Conservation (phyloP, 1,284 basidiomycete genomes). For the Fomes fomentarius region DNA sequence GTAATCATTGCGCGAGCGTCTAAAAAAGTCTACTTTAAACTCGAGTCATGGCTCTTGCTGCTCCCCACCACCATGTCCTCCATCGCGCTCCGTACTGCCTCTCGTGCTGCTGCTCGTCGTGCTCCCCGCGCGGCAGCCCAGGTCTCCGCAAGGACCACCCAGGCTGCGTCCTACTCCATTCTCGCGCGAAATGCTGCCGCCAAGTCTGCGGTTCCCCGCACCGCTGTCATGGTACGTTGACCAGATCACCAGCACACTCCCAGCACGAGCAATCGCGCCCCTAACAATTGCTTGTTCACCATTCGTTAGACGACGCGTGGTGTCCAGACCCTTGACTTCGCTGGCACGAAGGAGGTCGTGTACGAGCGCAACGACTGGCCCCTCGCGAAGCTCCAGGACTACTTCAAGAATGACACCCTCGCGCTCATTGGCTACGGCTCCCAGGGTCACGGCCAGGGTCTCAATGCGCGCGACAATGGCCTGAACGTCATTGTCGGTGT, state of each 20-base stretch:
- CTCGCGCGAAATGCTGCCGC: conserved; percentile 57
- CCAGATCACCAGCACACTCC: too few species aligned
- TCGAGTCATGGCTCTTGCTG: conserved; percentile 16
- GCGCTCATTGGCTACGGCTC: conserved; percentile 99
- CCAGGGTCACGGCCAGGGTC: conserved; percentile 98
- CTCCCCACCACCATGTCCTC: conserved; percentile 54
- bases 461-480: conserved; percentile 99
- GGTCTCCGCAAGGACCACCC: conserved; percentile 46
- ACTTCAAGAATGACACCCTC: conserved; percentile 99
- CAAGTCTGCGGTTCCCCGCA: conserved; percentile 34
- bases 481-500: conserved; percentile 99
- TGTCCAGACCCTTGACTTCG: conserved; percentile 97
- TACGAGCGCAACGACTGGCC: conserved; percentile 99
- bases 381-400: conserved; percentile 95
- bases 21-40: conserved; percentile 16
- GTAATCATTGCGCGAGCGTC: conserved; percentile 11
- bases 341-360: conserved; percentile 92
- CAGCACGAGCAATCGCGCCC: too few species aligned
- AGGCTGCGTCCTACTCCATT: conserved; percentile 75
- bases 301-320: conserved; percentile 55
- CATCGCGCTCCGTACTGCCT: conserved; percentile 63
- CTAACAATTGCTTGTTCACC: not conserved
- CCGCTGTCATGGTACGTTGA: conserved; percentile 48
- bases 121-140: conserved; percentile 51
- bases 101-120: conserved; percentile 64